Percentiles rank a stretch among this genome's conserved stretches.
These are phyloP conservation scores for Pichia sp. DNA, from an alignment of 1,139 yeast genomes.

Conservation along the genomic window DNA sequence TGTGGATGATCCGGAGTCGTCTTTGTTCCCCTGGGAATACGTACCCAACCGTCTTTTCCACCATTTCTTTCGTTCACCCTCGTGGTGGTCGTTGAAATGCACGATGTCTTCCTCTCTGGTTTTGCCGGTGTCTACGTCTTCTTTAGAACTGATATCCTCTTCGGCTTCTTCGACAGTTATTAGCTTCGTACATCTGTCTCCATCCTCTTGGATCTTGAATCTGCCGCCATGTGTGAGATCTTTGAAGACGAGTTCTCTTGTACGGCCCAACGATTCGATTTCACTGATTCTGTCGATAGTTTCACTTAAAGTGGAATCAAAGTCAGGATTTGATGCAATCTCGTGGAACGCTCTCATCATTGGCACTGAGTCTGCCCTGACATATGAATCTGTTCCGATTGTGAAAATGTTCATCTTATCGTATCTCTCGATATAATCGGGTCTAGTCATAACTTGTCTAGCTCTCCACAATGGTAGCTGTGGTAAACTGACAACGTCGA, in stretches of 20 bases:
- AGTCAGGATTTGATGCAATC: conserved; percentile 69
- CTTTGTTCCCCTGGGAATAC: conserved; percentile 19
- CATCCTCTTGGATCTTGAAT: conserved; percentile 33
- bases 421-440: conserved; percentile 73
- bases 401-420: conserved; percentile 79
- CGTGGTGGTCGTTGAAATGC: conserved; percentile 37
- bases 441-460: conserved; percentile 80
- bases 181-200: not conserved
- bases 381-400: conserved; percentile 70
- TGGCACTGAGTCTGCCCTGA: conserved; percentile 78
- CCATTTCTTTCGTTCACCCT: conserved; percentile 40
- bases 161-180: conserved; percentile 1
- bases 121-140: not conserved
- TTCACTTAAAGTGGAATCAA: conserved; percentile 65
- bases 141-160: not conserved
- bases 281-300: conserved; percentile 72
- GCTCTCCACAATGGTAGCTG: conserved; percentile 83
- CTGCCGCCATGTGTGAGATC: conserved; percentile 59
- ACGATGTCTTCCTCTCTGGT: conserved; percentile 23
- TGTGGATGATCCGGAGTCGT: too few species aligned
- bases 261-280: conserved; percentile 77
- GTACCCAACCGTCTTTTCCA: conserved; percentile 46
- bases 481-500: conserved; percentile 53
- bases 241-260: conserved; percentile 74
- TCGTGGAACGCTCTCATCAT: conserved; percentile 91